These are phyloP conservation scores for Leishmania amazonensis DNA, from an alignment of 208 protist species.

Conservation along the genomic window DNA sequence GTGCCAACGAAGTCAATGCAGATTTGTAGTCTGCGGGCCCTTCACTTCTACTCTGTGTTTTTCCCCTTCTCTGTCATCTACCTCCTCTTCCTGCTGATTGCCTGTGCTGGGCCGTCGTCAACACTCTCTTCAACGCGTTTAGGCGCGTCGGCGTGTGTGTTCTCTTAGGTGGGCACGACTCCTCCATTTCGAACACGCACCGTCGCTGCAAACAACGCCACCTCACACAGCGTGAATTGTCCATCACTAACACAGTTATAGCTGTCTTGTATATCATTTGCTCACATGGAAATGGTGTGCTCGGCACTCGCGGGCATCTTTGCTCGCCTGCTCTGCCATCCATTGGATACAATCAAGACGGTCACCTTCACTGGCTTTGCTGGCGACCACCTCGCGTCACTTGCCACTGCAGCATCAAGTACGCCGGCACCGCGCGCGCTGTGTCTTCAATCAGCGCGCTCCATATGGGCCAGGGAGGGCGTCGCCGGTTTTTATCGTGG, in stretches of 20 bases:
- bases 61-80: background rate
- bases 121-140: background rate
- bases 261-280: background rate
- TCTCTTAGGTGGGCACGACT: background rate
- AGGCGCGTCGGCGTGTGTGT: background rate
- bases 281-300: constrained; percentile 52
- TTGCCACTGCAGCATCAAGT: background rate
- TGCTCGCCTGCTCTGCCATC: constrained; percentile 71
- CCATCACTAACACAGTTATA: background rate
- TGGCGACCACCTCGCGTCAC: constrained; percentile 18
- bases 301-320: constrained; percentile 63
- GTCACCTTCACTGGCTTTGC: constrained; percentile 76
- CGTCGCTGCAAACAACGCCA: background rate
- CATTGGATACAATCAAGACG: constrained; percentile 87
- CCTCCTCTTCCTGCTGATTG: background rate
- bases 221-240: background rate
- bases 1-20: background rate
- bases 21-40: background rate
- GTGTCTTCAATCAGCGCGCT: constrained; percentile 22
- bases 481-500: constrained; percentile 82
- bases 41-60: constrained; percentile 8
- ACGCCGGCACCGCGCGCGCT: background rate
- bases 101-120: background rate
- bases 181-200: background rate
- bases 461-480: constrained; percentile 64